Percentiles rank a stretch among this genome's conserved stretches.
phyloP scores from a whole-genome alignment of 2,329 filamentous ascomycete species.

The Diaporthe ampelina region DNA sequence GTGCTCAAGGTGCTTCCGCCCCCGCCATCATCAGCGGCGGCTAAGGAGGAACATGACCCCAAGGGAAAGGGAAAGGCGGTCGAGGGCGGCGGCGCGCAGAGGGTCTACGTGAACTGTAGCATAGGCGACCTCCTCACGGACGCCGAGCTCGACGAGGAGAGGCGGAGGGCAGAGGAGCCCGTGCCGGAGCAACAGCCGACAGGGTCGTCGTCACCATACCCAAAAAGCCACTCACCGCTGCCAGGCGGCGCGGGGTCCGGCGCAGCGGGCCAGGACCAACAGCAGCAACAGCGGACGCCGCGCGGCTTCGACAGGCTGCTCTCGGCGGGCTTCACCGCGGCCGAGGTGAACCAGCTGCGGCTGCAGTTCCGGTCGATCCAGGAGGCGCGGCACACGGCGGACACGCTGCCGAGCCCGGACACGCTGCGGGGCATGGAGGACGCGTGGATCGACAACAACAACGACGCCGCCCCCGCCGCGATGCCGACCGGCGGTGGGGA shows the following conservation, averaged over 20 bases:
- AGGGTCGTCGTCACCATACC: slow-evolving; percentile 41
- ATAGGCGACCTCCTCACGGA: slow-evolving; percentile 82
- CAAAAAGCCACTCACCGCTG: slow-evolving; percentile 29
- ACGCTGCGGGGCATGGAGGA: slow-evolving; percentile 86
- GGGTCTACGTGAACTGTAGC: slow-evolving; percentile 93
- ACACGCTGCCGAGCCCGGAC: slow-evolving; percentile 86
- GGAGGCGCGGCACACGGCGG: slow-evolving; percentile 84
- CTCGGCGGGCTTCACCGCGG: slow-evolving; percentile 81
- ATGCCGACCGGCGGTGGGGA: slow-evolving; percentile 52
- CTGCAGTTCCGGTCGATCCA: slow-evolving; percentile 92
- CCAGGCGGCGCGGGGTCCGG: background rate
- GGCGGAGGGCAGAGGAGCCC: slow-evolving; percentile 57
- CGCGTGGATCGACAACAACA: slow-evolving; percentile 85
- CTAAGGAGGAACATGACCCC: slow-evolving; percentile 45
- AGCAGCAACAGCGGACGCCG: slow-evolving; percentile 63
- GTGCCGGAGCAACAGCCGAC: slow-evolving; percentile 63
- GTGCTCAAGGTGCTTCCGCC: slow-evolving; percentile 76
- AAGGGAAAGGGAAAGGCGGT: slow-evolving; percentile 79
- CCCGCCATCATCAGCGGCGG: slow-evolving; percentile 54
- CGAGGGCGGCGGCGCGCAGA: slow-evolving; percentile 61
- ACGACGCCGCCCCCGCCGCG: slow-evolving; percentile 55
- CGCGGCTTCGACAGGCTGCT: slow-evolving; percentile 92
- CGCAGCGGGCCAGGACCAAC: slow-evolving; percentile 19
- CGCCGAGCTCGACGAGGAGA: slow-evolving; percentile 79
- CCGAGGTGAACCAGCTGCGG: slow-evolving; percentile 87